Percentiles rank a stretch among this genome's conserved stretches.
Conservation (phyloP, 148 eudicot genomes). For the Fagopyrum esculentum region DNA sequence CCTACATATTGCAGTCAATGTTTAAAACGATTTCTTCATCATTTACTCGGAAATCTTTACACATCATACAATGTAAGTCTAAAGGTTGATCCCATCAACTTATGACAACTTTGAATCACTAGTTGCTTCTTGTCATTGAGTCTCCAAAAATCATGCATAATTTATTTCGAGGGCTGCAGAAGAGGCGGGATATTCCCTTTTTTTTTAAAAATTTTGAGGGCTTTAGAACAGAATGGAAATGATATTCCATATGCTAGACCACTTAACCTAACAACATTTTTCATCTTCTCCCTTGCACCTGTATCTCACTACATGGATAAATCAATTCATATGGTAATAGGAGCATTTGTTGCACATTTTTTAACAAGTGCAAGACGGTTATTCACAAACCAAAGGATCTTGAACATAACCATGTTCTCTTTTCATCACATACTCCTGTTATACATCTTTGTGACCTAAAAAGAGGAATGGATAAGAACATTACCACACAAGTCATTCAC, state of each 20-base stretch:
- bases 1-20: neutral
- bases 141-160: neutral
- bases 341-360: too few relatives aligned
- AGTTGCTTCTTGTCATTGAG: neutral
- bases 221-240: too few relatives aligned
- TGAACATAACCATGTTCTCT: neutral
- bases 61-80: neutral
- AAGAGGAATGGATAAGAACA: neutral
- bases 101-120: neutral
- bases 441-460: neutral
- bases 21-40: neutral
- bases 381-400: too few relatives aligned
- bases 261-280: too few relatives aligned
- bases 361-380: too few relatives aligned
- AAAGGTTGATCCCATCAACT: neutral
- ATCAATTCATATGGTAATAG: too few relatives aligned
- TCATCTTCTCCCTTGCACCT: too few relatives aligned
- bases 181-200: too few relatives aligned
- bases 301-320: too few relatives aligned
- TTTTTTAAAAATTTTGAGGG: too few relatives aligned
- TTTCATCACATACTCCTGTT: neutral
- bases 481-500: slow-evolving; percentile 83
- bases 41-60: neutral
- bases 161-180: too few relatives aligned
- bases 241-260: too few relatives aligned